Base-by-base conservation (phyloP, 2,329 filamentous ascomycete species). In the Pseudonectria buxi region DNA sequence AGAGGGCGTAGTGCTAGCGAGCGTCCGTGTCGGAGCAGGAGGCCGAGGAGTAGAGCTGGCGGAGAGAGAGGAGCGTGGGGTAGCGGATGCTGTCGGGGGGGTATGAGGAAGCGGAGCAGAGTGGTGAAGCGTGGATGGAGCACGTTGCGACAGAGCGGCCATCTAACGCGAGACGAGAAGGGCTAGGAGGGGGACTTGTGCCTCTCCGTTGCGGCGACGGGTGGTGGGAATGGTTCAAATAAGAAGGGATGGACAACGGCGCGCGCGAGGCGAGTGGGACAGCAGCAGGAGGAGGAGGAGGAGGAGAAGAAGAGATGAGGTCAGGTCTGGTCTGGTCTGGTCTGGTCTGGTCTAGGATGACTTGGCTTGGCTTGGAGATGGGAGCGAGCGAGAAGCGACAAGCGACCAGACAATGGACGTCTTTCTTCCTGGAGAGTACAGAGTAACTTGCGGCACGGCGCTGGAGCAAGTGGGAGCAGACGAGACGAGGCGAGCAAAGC, bases 121-220 rank as follows among this genome's bases (percentile, higher is more conserved):
- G 56, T 51, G 43, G 49, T 56, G 35, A 51, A 46, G 41, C 51
- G 50, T 52, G 49, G 49, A 41, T 45, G 53, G 57, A 43, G 50
- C 49, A 49, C 50, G 51, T 47, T 59, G 54, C 51, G 58, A 61
- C 52, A 62, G 51, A 54, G 63, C 61, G 58, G 65, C 65, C 67
- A 69, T 70, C 66, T 69, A 68, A 61, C 58, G 55, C 43, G 47
- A 51, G 9, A 49, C 51, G 46, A 50, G 47, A 44, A 52, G 45
- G 40, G 52, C 56, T 46, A 56, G 56, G 51, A 44, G 41, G 43
- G 43, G 44, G 36, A 47, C 40, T 44, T 42, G 28, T 47, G 46
- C 18, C 18, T 22, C 18, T 22, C 18, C 18, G 51, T 53, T 49
- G 51, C 49, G 47, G 51, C 47, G 53, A 53, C 39, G 53, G 51